phyloP scores from a whole-genome alignment of 768 basidiomycete genomes.

The Xerocomellus amylosporus region DNA sequence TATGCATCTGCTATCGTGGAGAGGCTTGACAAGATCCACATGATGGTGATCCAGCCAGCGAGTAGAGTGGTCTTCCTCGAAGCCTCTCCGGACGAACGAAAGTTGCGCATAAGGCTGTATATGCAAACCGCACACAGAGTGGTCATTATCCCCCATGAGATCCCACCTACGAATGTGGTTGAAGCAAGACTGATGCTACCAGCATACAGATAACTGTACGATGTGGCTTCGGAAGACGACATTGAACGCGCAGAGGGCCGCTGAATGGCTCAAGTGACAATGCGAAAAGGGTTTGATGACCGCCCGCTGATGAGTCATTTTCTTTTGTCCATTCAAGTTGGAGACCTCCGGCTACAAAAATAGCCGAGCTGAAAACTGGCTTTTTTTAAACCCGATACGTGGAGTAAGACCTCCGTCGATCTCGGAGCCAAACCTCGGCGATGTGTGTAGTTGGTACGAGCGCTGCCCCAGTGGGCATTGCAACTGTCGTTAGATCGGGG shows the following conservation, averaged over 20 bases:
- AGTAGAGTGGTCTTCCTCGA: background rate
- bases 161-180: background rate
- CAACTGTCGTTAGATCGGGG: no score
- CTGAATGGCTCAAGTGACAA: background rate
- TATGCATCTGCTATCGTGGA: background rate
- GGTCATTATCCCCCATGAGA: constrained; percentile 1
- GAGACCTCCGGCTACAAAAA: no score
- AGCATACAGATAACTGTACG: background rate
- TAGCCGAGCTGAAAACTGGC: no score
- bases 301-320: no score
- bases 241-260: background rate
- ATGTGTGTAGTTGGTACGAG: no score
- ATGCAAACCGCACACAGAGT: background rate
- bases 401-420: no score
- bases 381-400: no score
- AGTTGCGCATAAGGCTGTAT: background rate
- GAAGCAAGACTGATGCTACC: background rate
- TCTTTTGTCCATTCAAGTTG: no score
- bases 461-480: no score
- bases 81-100: background rate
- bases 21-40: background rate
- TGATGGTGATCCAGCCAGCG: background rate
- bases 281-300: background rate
- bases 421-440: no score
- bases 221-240: background rate